These are phyloP conservation scores for Phytophthora chlamydospora DNA, from an alignment of 352 stramenopile species.

Conservation along the genomic window DNA sequence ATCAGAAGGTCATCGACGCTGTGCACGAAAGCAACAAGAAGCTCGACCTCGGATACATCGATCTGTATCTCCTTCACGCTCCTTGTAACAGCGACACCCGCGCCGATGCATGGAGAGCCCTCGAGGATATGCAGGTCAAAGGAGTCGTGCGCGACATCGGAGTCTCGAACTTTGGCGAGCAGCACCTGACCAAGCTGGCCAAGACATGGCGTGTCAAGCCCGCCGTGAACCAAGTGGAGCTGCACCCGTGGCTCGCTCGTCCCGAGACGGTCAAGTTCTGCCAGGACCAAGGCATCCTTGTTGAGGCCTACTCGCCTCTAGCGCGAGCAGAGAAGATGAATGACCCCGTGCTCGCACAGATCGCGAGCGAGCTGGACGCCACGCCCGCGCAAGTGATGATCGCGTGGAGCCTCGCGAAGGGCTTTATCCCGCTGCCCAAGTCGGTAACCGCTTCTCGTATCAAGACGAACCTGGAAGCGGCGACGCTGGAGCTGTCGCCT, in stretches of 20 bases:
- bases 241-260: slow-evolving; percentile 76
- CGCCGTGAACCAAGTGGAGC: slow-evolving; percentile 84
- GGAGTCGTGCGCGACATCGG: slow-evolving; percentile 76
- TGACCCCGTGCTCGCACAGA: neutral
- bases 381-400: slow-evolving; percentile 59
- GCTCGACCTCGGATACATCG: slow-evolving; percentile 78
- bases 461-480: slow-evolving; percentile 51
- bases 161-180: slow-evolving; percentile 90
- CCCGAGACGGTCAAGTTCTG: slow-evolving; percentile 66
- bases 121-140: slow-evolving; percentile 37
- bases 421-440: slow-evolving; percentile 69
- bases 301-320: slow-evolving; percentile 69
- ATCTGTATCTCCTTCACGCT: slow-evolving; percentile 84
- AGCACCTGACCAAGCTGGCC: slow-evolving; percentile 81
- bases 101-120: slow-evolving; percentile 55
- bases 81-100: slow-evolving; percentile 51
- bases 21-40: slow-evolving; percentile 57
- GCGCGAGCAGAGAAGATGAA: slow-evolving; percentile 39
- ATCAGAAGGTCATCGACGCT: slow-evolving; percentile 65
- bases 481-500: slow-evolving; percentile 37
- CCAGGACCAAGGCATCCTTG: slow-evolving; percentile 45
- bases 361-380: slow-evolving; percentile 23
- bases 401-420: slow-evolving; percentile 56
- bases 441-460: slow-evolving; percentile 48
- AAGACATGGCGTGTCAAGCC: slow-evolving; percentile 59